Evolutionary conservation across 495 filamentous ascomycete species (phyloP).

Genomic region (Penicillium paxilli): DNA sequence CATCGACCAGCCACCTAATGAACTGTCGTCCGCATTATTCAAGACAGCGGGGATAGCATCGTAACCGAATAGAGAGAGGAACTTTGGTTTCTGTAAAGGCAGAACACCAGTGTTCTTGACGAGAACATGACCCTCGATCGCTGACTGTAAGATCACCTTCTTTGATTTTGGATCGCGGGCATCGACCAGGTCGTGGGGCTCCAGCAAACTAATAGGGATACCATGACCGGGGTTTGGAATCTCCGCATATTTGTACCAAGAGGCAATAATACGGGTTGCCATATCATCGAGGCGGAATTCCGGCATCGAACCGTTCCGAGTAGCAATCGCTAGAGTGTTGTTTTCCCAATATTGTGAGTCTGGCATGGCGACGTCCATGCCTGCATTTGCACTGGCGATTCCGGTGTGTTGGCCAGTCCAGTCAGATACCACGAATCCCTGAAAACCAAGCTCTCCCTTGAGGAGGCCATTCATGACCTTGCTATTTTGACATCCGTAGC

Average conservation of each 20-base stretch:
- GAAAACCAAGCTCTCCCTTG: constrained; percentile 60
- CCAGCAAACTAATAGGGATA: constrained; percentile 61
- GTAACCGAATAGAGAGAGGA: constrained; percentile 68
- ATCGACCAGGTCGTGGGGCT: constrained; percentile 64
- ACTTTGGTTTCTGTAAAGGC: constrained; percentile 57
- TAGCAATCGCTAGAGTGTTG: constrained; percentile 49
- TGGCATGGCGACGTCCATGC: constrained; percentile 62
- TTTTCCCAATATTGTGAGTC: constrained; percentile 45
- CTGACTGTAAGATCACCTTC: constrained; percentile 52
- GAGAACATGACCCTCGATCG: constrained; percentile 65
- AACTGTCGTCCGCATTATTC: constrained; percentile 29
- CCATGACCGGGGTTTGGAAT: constrained; percentile 57
- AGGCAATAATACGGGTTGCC: constrained; percentile 69
- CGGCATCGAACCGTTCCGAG: constrained; percentile 48
- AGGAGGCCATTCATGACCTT: constrained; percentile 56
- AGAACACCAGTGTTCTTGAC: constrained; percentile 70
- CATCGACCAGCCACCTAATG: background rate
- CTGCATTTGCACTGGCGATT: constrained; percentile 51
- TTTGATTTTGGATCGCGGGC: constrained; percentile 52
- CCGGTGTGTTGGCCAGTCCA: constrained; percentile 62
- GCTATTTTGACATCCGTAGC: constrained; percentile 67
- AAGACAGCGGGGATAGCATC: constrained; percentile 50
- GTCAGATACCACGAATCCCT: constrained; percentile 58
- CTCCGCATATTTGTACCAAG: constrained; percentile 75
- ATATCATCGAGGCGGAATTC: constrained; percentile 55